A percentile compares a stretch with the other conserved stretches of the same genome.
Conservation (phyloP, 306 rosid species). For the Pyrus bretschneideri region DNA sequence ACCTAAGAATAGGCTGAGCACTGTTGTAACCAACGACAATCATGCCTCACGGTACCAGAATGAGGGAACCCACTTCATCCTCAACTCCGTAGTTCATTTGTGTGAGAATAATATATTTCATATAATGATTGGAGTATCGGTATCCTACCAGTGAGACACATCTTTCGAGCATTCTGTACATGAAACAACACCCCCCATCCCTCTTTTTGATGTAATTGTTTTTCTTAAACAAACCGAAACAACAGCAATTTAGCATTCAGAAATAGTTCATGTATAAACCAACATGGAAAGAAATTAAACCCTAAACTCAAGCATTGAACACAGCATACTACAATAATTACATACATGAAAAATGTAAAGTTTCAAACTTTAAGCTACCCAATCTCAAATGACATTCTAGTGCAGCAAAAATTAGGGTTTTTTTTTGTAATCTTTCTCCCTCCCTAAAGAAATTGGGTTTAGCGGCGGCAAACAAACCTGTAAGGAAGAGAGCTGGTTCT, state of each 20-base stretch:
- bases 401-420: neutral
- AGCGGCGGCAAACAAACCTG: constrained; percentile 42
- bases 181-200: neutral
- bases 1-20: neutral
- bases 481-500: constrained; percentile 72
- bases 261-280: neutral
- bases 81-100: neutral
- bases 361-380: neutral
- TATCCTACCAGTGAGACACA: neutral
- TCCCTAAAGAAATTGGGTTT: neutral
- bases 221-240: neutral
- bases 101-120: neutral
- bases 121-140: too few species aligned
- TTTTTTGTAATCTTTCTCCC: neutral
- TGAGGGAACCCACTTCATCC: too few species aligned
- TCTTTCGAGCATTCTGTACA: neutral
- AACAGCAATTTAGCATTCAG: neutral
- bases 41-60: too few species aligned
- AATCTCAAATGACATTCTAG: neutral
- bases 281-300: neutral
- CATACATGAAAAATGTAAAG: neutral
- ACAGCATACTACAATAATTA: neutral
- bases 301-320: neutral
- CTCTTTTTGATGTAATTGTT: neutral
- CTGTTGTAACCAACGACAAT: neutral